These are phyloP conservation scores for Pseudogymnoascus destructans DNA, from an alignment of 2,329 filamentous ascomycete species.

Conservation along the genomic window DNA sequence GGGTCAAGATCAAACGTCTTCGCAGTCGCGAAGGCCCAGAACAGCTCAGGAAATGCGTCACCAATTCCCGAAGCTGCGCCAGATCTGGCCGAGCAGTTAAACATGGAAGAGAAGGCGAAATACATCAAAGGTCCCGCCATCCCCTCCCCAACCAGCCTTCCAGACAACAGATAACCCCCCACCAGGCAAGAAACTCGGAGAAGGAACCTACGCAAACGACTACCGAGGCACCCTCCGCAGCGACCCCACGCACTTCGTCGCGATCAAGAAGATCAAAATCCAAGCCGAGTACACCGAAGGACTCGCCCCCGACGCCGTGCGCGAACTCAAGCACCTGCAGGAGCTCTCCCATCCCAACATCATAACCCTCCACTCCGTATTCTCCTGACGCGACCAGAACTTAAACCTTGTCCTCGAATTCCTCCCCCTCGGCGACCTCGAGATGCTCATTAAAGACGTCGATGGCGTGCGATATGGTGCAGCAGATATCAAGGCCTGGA, in stretches of 20 bases:
- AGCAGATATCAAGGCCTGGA: slow-evolving; percentile 95
- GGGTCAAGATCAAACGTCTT: neutral
- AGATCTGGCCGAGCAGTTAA: slow-evolving; percentile 66
- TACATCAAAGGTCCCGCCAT: slow-evolving; percentile 64
- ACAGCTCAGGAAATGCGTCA: neutral
- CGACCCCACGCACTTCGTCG: slow-evolving; percentile 63
- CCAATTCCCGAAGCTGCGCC: slow-evolving; percentile 21
- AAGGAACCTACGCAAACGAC: slow-evolving; percentile 94
- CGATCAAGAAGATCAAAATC: slow-evolving; percentile 87
- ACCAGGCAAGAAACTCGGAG: slow-evolving; percentile 75
- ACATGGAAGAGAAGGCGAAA: slow-evolving; percentile 70
- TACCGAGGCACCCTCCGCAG: slow-evolving; percentile 70
- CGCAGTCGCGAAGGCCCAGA: neutral
- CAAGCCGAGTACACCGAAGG: slow-evolving; percentile 81
- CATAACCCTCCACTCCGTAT: slow-evolving; percentile 82
- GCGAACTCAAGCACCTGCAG: slow-evolving; percentile 89
- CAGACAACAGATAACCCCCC: slow-evolving; percentile 10
- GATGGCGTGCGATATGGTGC: slow-evolving; percentile 66
- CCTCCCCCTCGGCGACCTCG: slow-evolving; percentile 83
- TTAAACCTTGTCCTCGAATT: slow-evolving; percentile 92
- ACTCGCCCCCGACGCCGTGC: slow-evolving; percentile 85
- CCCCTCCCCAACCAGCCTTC: slow-evolving; percentile 10
- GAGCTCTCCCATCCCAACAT: slow-evolving; percentile 93
- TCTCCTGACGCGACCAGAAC: slow-evolving; percentile 92
- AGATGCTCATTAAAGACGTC: slow-evolving; percentile 83